phyloP scores from a whole-genome alignment of 495 filamentous ascomycete genomes.

The Poronia punctata region DNA sequence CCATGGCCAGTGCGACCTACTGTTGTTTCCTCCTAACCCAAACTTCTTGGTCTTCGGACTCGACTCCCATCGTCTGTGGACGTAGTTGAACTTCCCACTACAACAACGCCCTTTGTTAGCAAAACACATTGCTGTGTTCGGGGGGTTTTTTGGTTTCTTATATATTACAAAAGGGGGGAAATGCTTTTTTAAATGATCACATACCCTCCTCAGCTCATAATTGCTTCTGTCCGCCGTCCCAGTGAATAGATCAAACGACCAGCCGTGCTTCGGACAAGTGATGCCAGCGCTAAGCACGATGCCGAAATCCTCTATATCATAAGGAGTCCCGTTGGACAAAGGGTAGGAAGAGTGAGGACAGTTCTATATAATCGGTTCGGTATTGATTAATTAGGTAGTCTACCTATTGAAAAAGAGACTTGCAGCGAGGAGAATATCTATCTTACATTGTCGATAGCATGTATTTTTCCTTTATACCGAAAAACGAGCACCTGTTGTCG shows the following conservation, averaged over 20 bases:
- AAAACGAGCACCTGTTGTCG: conserved; percentile 55
- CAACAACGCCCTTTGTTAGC: no score
- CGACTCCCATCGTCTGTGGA: conserved; percentile 16
- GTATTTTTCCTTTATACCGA: conserved; percentile 48
- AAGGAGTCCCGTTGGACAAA: conserved; percentile 42
- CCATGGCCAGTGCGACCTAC: neutral
- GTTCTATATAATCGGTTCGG: conserved; percentile 35
- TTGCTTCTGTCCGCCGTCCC: conserved; percentile 49
- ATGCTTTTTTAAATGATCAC: neutral
- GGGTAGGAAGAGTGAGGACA: conserved; percentile 56
- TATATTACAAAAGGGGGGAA: no score
- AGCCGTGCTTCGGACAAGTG: conserved; percentile 54
- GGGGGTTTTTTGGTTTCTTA: no score
- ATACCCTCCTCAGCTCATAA: conserved; percentile 44
- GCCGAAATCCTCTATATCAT: conserved; percentile 60
- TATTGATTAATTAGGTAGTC: conserved; percentile 2
- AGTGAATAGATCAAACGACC: conserved; percentile 55
- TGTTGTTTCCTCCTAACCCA: conserved; percentile 45
- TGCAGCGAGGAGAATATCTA: neutral
- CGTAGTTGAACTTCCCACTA: conserved; percentile 52
- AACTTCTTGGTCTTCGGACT: conserved; percentile 41
- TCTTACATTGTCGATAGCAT: conserved; percentile 56
- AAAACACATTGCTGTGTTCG: no score
- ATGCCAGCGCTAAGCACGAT: conserved; percentile 43
- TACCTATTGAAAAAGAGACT: neutral